Evolutionary conservation across 495 filamentous ascomycete species (phyloP).

Genomic region (Lineolata rhizophorae): DNA sequence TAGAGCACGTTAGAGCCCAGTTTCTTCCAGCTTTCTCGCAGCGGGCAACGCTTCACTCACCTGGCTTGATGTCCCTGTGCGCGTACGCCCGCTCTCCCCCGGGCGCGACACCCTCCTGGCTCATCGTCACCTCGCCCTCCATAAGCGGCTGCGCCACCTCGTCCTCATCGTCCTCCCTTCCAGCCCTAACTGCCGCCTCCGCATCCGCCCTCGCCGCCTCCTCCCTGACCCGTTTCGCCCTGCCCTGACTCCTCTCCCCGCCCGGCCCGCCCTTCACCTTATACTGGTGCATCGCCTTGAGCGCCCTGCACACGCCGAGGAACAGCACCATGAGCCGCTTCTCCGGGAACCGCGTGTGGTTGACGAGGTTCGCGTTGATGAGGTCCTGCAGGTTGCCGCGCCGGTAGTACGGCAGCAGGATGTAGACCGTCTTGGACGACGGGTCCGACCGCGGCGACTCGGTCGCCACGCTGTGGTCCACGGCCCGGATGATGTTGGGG

Average conservation of each 20-base stretch:
- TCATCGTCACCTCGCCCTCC: slow-evolving; percentile 54
- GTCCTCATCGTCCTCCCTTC: slow-evolving; percentile 38
- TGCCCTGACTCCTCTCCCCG: slow-evolving; percentile 28
- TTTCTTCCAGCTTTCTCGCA: no score
- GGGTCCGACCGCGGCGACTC: slow-evolving; percentile 38
- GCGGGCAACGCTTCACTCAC: no score
- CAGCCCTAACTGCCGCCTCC: slow-evolving; percentile 32
- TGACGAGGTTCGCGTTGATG: slow-evolving; percentile 96
- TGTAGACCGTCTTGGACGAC: slow-evolving; percentile 80
- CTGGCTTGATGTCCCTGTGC: slow-evolving; percentile 93
- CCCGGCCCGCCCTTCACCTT: slow-evolving; percentile 34
- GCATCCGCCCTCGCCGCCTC: slow-evolving; percentile 38
- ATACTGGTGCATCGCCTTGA: slow-evolving; percentile 84
- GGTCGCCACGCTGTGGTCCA: slow-evolving; percentile 63
- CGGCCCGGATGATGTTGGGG: slow-evolving; percentile 69
- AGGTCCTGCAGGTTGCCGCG: slow-evolving; percentile 91
- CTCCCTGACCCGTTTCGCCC: slow-evolving; percentile 33
- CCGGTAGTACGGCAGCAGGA: slow-evolving; percentile 84
- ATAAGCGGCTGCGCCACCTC: slow-evolving; percentile 60
- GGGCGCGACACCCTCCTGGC: slow-evolving; percentile 47
- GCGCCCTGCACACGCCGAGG: slow-evolving; percentile 69
- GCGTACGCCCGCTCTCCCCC: slow-evolving; percentile 67
- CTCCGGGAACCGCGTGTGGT: slow-evolving; percentile 85
- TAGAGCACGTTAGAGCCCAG: slow-evolving; percentile 6
- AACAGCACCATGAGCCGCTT: slow-evolving; percentile 73